A percentile compares a stretch with the other conserved stretches of the same genome.
These are phyloP conservation scores for Phytophthora pini DNA, from an alignment of 352 stramenopile genomes.

Conservation along the genomic window DNA sequence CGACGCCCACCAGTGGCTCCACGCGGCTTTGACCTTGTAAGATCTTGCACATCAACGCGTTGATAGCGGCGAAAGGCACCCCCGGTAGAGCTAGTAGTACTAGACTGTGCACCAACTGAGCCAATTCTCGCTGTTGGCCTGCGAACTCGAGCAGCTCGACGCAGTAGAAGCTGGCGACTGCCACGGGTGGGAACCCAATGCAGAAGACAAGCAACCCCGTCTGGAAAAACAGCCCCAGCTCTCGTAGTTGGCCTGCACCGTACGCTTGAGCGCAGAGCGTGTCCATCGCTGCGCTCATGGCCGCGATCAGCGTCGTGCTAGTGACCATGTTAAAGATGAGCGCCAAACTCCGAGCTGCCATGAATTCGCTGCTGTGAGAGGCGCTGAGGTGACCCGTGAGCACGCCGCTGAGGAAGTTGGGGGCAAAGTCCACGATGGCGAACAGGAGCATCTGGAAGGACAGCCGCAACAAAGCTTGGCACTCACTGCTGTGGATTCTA, in stretches of 20 bases:
- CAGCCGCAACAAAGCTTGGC: constrained; percentile 29
- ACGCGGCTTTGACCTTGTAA: constrained; percentile 89
- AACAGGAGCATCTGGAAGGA: constrained; percentile 57
- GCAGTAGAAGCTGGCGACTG: constrained; percentile 77
- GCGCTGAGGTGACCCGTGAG: constrained; percentile 75
- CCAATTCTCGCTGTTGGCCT: constrained; percentile 72
- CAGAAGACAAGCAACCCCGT: constrained; percentile 79
- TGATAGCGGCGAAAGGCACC: constrained; percentile 77
- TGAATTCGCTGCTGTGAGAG: constrained; percentile 71
- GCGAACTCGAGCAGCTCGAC: constrained; percentile 77
- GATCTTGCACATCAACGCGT: constrained; percentile 84
- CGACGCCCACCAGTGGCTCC: constrained; percentile 81
- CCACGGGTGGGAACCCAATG: constrained; percentile 65
- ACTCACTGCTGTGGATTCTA: constrained; percentile 24
- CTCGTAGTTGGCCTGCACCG: constrained; percentile 82
- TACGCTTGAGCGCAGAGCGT: constrained; percentile 88
- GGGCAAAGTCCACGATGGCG: constrained; percentile 74
- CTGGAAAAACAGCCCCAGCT: constrained; percentile 90
- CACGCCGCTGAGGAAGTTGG: constrained; percentile 69
- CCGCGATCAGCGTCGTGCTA: constrained; percentile 81
- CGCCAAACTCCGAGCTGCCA: constrained; percentile 75
- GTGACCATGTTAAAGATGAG: constrained; percentile 88
- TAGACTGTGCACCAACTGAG: constrained; percentile 68
- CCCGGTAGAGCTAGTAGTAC: constrained; percentile 75
- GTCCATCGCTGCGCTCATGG: constrained; percentile 89